Percentiles rank a stretch among this genome's conserved stretches.
phyloP scores from a whole-genome alignment of 306 rosid genomes.

The Medicago lupulina region DNA sequence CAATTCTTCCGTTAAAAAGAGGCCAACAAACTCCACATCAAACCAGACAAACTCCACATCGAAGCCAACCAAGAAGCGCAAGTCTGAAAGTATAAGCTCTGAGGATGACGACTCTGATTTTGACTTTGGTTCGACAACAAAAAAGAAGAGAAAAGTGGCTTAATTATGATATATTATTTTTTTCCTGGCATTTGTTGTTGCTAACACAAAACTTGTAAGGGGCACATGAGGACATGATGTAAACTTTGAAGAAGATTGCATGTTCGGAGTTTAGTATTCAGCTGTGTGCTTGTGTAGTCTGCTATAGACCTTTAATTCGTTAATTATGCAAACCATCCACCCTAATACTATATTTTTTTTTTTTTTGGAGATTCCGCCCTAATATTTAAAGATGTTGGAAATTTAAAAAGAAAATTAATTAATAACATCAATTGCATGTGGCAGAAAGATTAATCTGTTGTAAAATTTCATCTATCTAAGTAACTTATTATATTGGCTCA shows the following conservation, averaged over 20 bases:
- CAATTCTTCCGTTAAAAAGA: constrained; percentile 50
- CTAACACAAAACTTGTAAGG: constrained; percentile 14
- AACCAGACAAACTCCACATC: constrained; percentile 49
- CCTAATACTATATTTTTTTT: neutral
- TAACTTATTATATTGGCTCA: too few relatives aligned
- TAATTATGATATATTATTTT: constrained; percentile 33
- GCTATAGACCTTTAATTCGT: neutral
- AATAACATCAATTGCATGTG: neutral
- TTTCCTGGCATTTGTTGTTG: neutral
- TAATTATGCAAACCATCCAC: neutral
- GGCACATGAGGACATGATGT: constrained; percentile 20
- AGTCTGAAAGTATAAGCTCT: constrained; percentile 50
- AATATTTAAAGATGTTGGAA: neutral
- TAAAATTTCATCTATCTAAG: neutral
- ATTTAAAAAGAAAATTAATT: neutral
- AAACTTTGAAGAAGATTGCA: constrained; percentile 27
- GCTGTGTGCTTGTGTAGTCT: constrained; percentile 1
- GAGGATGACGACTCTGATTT: constrained; percentile 61
- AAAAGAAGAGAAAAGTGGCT: constrained; percentile 57
- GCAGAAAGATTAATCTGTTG: neutral
- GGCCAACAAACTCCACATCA: constrained; percentile 41
- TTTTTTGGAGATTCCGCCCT: neutral
- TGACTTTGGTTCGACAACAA: constrained; percentile 35
- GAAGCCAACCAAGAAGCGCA: constrained; percentile 67
- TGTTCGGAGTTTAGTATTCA: constrained; percentile 21